Evolutionary conservation across 1,284 basidiomycete species (phyloP), one percentile per base, ranked within the genome.

Genomic region (Trichosporon sp.): DNA sequence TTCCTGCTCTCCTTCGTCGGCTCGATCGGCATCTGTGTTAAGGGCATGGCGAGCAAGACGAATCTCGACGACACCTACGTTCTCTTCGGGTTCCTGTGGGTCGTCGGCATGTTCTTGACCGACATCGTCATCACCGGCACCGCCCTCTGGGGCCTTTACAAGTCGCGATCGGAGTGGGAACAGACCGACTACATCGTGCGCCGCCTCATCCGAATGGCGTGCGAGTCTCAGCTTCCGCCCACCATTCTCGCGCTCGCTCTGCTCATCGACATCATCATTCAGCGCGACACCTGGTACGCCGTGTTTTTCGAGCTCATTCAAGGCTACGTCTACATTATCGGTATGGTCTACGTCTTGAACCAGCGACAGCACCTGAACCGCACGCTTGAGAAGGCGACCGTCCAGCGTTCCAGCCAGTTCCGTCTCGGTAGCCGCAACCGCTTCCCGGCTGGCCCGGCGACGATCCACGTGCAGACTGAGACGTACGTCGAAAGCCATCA

Each of bases 401-500:
- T 60, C 6, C 56, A 60, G 56, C 56, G 56, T 31, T 18, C 56
- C 7, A 31, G 27, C 56, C 56, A 60, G 31, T 60, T 60, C 56
- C 56, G 56, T 6, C 29, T 60, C 27, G 56, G 56, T 15, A 51
- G 23, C 9, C 56, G 56, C 29, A 60, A 32, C 38, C 66, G 67
- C 18, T 31, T 62, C 53, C 38, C 56, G 18, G 56, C 62, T 15
- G 71, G 71, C 21, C 68, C 68, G 0, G 76, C 73, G 2, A 75
- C 73, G 13, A 73, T 77, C 51, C 73, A 77, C 62, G 73, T 77
- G 51, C 73, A 74, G 62, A 75, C 75, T n/a, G 75, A 77, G 62
- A 75, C 75, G 21, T 75, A 77, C 42, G 67, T 72, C 70, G 75
- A 77, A 70, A 44, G 65, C 32, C 71, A 72, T 64, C 65, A 68